phyloP scores from a whole-genome alignment of 805 yeast genomes.

The Candida argentea region DNA sequence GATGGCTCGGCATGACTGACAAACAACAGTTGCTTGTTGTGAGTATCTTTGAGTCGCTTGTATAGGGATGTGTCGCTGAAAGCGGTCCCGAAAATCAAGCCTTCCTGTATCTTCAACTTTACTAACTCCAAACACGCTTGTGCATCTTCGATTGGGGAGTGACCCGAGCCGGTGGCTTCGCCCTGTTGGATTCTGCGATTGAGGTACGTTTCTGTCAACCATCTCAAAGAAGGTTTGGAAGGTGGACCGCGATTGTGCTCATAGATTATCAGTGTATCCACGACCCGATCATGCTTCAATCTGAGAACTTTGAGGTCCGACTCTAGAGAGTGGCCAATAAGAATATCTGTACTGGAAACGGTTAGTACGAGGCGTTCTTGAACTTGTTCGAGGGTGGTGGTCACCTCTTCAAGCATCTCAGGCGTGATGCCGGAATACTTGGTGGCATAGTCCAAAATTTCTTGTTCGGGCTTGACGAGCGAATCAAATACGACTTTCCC shows the following conservation, averaged over 20 bases:
- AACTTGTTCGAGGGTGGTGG: conserved; percentile 56
- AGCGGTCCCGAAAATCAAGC: conserved; percentile 49
- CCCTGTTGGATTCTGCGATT: conserved; percentile 56
- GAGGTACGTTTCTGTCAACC: conserved; percentile 52
- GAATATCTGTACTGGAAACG: conserved; percentile 47
- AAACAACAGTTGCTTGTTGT: conserved; percentile 5
- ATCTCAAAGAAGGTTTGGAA: conserved; percentile 63
- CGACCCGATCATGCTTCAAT: conserved; percentile 59
- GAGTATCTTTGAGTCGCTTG: conserved; percentile 4
- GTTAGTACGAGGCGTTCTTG: conserved; percentile 44
- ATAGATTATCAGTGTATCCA: conserved; percentile 71
- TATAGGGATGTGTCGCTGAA: conserved; percentile 14
- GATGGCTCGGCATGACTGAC: conserved; percentile 10
- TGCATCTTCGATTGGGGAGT: conserved; percentile 84
- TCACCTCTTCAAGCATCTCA: conserved; percentile 50
- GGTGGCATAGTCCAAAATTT: conserved; percentile 74
- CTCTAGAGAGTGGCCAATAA: conserved; percentile 87
- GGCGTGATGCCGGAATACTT: conserved; percentile 80
- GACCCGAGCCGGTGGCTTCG: conserved; percentile 46
- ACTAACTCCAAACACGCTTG: conserved; percentile 68
- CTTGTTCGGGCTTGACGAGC: conserved; percentile 66
- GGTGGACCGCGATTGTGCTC: conserved; percentile 85
- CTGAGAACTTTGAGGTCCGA: conserved; percentile 67
- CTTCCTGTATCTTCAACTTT: conserved; percentile 58
- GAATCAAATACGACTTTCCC: conserved; percentile 56